These are phyloP conservation scores for Saccharomycopsis oosterbeekiorum DNA, from an alignment of 805 yeast genomes.

Conservation along the genomic window DNA sequence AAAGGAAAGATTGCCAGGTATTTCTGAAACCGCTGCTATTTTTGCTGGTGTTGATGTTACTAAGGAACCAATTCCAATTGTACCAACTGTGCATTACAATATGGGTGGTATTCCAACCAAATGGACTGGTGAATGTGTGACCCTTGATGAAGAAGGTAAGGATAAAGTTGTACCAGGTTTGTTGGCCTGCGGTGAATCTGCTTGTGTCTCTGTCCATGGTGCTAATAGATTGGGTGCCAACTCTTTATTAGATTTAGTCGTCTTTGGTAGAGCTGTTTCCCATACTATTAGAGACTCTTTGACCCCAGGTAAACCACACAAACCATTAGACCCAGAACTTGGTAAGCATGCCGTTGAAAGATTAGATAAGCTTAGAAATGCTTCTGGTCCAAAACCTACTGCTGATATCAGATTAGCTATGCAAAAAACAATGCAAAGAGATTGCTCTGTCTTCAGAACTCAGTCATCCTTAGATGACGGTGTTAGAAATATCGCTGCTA, in stretches of 20 bases:
- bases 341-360: slow-evolving; percentile 87
- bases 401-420: slow-evolving; percentile 82
- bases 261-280: slow-evolving; percentile 96
- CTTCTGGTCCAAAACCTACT: slow-evolving; percentile 72
- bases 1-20: slow-evolving; percentile 96
- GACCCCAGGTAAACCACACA: slow-evolving; percentile 83
- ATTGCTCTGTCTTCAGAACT: slow-evolving; percentile 93
- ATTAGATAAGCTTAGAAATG: slow-evolving; percentile 80
- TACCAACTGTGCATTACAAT: slow-evolving; percentile 98
- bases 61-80: slow-evolving; percentile 96
- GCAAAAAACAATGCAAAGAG: slow-evolving; percentile 96
- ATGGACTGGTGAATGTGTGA: slow-evolving; percentile 91
- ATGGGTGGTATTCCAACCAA: slow-evolving; percentile 99
- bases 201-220: slow-evolving; percentile 98
- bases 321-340: slow-evolving; percentile 71
- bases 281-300: slow-evolving; percentile 79
- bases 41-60: slow-evolving; percentile 99
- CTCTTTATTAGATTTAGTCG: slow-evolving; percentile 92
- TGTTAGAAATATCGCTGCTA: slow-evolving; percentile 64
- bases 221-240: slow-evolving; percentile 99
- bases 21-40: slow-evolving; percentile 95
- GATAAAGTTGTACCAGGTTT: slow-evolving; percentile 89
- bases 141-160: slow-evolving; percentile 74
- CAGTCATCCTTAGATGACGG: slow-evolving; percentile 89
- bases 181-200: slow-evolving; percentile 97